Evolutionary conservation across 768 basidiomycete species (phyloP).

Genomic region (Inosperma sp.): DNA sequence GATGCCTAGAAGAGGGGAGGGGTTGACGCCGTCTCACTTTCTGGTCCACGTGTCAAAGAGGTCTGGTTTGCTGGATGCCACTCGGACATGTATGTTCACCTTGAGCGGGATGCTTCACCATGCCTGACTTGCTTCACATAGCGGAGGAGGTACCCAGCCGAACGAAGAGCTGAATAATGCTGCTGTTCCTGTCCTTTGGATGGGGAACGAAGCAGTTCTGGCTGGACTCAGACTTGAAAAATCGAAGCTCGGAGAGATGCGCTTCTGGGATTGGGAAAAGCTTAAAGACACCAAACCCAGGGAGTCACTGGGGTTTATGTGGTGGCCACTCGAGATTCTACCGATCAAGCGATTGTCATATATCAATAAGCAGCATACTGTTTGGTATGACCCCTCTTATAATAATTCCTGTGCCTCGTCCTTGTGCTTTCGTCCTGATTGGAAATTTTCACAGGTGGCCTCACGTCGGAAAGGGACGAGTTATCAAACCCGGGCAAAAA

Average conservation of each 20-base stretch:
- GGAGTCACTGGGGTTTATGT: conserved; percentile 15
- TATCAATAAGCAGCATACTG: no score
- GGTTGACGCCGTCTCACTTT: neutral
- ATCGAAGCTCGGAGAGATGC: neutral
- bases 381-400: no score
- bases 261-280: no score
- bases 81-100: conserved; percentile 31
- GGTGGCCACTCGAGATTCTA: conserved; percentile 12
- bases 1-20: neutral
- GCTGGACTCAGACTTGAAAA: conserved; percentile 11
- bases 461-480: no score
- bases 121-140: neutral
- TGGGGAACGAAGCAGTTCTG: conserved; percentile 18
- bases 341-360: conserved; percentile 3
- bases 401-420: no score
- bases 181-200: conserved; percentile 17
- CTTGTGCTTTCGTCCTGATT: no score
- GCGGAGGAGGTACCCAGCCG: conserved; percentile 14
- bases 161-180: conserved; percentile 15
- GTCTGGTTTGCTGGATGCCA: conserved; percentile 25
- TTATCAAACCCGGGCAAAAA: no score
- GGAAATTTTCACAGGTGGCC: no score
- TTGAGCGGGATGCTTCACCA: no score
- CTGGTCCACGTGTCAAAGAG: conserved; percentile 21
- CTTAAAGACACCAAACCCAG: conserved; percentile 2